Evolutionary conservation across 2,329 filamentous ascomycete genomes (phyloP).

Genomic region (Diaporthe australafricana): DNA sequence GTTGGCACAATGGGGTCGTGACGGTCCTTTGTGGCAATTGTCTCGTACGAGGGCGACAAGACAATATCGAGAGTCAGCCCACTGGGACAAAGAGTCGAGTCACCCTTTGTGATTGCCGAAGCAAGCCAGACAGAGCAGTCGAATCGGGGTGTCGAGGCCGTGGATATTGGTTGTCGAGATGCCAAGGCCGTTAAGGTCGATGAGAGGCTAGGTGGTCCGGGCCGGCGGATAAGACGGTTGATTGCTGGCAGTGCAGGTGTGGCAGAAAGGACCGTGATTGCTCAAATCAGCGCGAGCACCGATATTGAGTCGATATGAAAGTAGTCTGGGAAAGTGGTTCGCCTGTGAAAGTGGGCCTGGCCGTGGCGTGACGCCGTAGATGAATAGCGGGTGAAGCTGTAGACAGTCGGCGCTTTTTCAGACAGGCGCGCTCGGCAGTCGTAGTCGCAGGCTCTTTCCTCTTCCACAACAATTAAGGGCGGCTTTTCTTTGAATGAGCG

Average conservation of each 20-base stretch:
- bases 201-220: conserved; percentile 35
- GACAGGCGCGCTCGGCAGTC: conserved; percentile 19
- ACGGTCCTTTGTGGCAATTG: conserved; percentile 28
- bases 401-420: conserved; percentile 22
- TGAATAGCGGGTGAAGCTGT: conserved; percentile 23
- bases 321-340: not conserved
- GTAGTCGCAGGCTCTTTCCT: conserved; percentile 6
- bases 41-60: conserved; percentile 3
- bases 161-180: conserved; percentile 14
- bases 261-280: conserved; percentile 32
- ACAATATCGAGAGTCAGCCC: conserved; percentile 16
- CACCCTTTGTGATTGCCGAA: conserved; percentile 6
- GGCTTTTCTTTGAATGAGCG: conserved; percentile 2
- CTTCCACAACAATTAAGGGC: not conserved
- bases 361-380: conserved; percentile 19
- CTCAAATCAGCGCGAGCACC: conserved; percentile 21
- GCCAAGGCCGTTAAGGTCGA: conserved; percentile 18
- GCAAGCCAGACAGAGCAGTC: conserved; percentile 20
- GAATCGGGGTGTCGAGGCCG: conserved; percentile 9
- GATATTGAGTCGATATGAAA: conserved; percentile 22
- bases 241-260: conserved; percentile 19
- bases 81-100: conserved; percentile 24
- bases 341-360: conserved; percentile 22
- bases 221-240: conserved; percentile 34
- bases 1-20: conserved; percentile 13